Evolutionary conservation across 768 basidiomycete species (phyloP), one percentile per base, ranked within the genome.

Genomic region (Amanita thiersii): DNA sequence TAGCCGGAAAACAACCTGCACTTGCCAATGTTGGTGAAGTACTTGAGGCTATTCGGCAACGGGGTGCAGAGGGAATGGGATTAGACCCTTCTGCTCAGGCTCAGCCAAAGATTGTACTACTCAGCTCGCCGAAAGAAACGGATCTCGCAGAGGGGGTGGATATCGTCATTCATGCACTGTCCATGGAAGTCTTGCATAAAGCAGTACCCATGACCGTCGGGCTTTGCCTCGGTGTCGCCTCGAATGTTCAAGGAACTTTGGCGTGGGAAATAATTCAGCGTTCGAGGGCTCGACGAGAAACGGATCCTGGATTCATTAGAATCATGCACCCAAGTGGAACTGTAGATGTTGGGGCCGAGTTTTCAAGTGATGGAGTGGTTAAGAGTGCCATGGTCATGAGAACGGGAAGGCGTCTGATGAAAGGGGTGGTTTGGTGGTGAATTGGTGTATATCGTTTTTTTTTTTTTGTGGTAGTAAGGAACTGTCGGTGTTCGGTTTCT

Each of bases 201-300:
- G 81, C 85, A 0, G 71, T 84, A 0, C 81, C 79, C 0, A 79
- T 85, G 77, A 85, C 81, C 0, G 75, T 86, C 3, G 81, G 75
- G 0, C 62, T 84, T 23, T 79, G 81, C 49, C 66, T 81, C 5
- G 82, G 81, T 0, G 80, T 83, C 12, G 80, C 81, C 0, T 64
- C 76, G 2, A 66, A 69, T 33, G 58, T 77, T 7, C 47, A 65
- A n/a, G 69, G 65, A 1, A 77, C 82, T 0, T 50, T 83, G 9
- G 70, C 73, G 7, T 75, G 72, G 69, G 59, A 69, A 10, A 70
- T 75, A 38, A 63, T 72, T 12, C 42, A 14, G 6, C 32, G 21
- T 5, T 60, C 61, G 28, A 50, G 55, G 12, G 51, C 54, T 17
- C 47, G 53, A n/a, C 44, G 55, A n/a, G 40, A 44, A 7, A 20